Evolutionary conservation across 208 protist genomes (phyloP), one percentile per base, ranked within the genome.

Genomic region (Eutreptiella sp.): DNA sequence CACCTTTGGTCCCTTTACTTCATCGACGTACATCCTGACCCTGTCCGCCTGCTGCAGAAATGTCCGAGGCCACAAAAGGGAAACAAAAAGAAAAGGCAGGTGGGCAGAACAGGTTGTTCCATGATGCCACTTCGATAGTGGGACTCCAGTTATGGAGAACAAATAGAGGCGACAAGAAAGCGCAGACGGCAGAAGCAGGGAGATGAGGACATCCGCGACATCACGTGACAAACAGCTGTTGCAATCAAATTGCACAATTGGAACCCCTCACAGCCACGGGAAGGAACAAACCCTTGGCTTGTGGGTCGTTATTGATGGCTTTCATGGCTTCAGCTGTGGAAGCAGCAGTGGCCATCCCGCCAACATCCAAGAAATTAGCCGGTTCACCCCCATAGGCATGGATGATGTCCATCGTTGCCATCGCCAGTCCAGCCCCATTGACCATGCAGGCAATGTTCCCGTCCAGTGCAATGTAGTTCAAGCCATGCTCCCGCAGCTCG

Each of bases 391-490:
- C 95, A 70, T 96, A 74, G 14, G 98, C 76, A 57, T 97, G 96
- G 67, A 99, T 98, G 70, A 98, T 92, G 68, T 99, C 97, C 96
- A 99, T 99, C 29, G 97, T 99, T 21, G 96, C 96, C 97, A 99
- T 99, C 42, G 96, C 97, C 5, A 99, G 87, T 65, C 93, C 97
- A 26, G 93, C 96, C 68, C 96, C 96, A 68, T 98, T 99, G 39
- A 98, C 97, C 28, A 94, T 80, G 75, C 89, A 94, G 46, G 85
- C 86, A 50, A 99, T 97, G 79, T 96, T 97, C 58, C 97, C 97
- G 64, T 99, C 94, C 21, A 99, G 84, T 46, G 89, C 95, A 71
- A 99, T 96, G 80, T 98, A 99, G 85, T 99, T 99, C 35, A 99
- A 84, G 66, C 96, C 92, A 66, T 84, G 82, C 80, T 98, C 83